Percentiles rank a stretch among this genome's conserved stretches.
These are phyloP conservation scores for Sporothrix luriei DNA, from an alignment of 2,329 filamentous ascomycete species.

Conservation along the genomic window DNA sequence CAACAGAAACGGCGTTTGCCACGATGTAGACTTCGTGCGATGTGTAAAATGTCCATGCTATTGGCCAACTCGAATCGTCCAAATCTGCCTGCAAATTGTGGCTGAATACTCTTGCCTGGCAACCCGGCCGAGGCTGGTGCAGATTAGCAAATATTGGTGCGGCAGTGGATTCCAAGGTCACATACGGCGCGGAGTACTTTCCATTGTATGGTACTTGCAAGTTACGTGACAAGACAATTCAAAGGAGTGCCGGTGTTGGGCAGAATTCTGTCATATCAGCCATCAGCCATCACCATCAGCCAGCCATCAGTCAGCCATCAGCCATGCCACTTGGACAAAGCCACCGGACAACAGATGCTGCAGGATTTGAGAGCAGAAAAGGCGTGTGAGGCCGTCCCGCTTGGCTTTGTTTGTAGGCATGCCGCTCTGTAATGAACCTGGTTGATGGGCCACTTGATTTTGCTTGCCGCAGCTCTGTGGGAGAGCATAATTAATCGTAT, in stretches of 20 bases:
- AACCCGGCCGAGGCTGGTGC: not conserved
- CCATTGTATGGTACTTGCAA: not conserved
- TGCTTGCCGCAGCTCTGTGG: no score
- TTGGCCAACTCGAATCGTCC: not conserved
- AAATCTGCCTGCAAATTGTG: not conserved
- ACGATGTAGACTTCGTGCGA: no score
- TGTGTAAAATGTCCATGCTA: not conserved
- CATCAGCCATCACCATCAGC: not conserved
- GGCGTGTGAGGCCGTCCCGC: not conserved
- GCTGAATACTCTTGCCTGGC: not conserved
- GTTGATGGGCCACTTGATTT: slow-evolving; percentile 5
- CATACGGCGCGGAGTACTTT: not conserved
- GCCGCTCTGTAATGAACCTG: not conserved
- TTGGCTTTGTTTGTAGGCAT: not conserved
- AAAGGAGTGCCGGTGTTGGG: not conserved
- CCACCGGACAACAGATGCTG: not conserved
- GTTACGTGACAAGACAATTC: not conserved
- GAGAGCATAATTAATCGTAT: no score
- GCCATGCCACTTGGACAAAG: not conserved
- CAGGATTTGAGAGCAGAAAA: not conserved
- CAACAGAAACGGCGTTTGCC: not conserved
- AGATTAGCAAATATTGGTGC: not conserved
- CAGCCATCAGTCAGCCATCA: no score
- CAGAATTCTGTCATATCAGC: not conserved
- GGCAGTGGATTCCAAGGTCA: not conserved